These are phyloP conservation scores for Berkeleyomyces basicola DNA, from an alignment of 2,329 filamentous ascomycete genomes.

Conservation along the genomic window DNA sequence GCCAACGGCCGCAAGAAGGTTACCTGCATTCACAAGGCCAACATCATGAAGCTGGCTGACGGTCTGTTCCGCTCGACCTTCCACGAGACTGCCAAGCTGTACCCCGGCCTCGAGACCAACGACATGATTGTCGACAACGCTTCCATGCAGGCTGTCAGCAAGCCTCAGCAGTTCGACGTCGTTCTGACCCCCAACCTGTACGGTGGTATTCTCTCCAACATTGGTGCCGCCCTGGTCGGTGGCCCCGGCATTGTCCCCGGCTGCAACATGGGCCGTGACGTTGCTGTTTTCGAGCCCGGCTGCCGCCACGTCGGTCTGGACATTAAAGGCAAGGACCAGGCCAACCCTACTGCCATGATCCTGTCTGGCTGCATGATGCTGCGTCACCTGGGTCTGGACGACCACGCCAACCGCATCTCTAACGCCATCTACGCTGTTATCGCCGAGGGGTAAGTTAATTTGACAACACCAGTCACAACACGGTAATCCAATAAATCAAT, in stretches of 20 bases:
- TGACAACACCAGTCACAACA: neutral
- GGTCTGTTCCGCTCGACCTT: constrained; percentile 98
- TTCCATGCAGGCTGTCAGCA: constrained; percentile 95
- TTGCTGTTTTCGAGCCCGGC: constrained; percentile 95
- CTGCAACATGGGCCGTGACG: constrained; percentile 98
- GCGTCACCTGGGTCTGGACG: constrained; percentile 89
- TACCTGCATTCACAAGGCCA: constrained; percentile 99
- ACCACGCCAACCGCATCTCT: constrained; percentile 96
- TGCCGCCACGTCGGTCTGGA: constrained; percentile 98
- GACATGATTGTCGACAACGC: constrained; percentile 99
- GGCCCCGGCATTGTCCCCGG: constrained; percentile 93
- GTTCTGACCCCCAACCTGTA: constrained; percentile 99
- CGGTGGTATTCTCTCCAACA: constrained; percentile 97
- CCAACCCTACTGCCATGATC: constrained; percentile 91
- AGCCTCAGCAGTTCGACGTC: constrained; percentile 96
- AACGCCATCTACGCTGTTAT: constrained; percentile 67
- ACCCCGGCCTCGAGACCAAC: constrained; percentile 86
- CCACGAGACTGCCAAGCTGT: constrained; percentile 83
- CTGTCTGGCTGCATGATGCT: constrained; percentile 94
- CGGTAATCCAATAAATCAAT: neutral
- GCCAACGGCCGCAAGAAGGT: constrained; percentile 99
- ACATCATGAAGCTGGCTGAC: constrained; percentile 99
- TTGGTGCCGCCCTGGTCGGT: constrained; percentile 90
- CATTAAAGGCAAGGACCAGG: constrained; percentile 99
- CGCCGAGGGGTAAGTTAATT: constrained; percentile 61